Evolutionary conservation across 257 asterid genomes (phyloP).

Genomic region (Rehmannia glutinosa): DNA sequence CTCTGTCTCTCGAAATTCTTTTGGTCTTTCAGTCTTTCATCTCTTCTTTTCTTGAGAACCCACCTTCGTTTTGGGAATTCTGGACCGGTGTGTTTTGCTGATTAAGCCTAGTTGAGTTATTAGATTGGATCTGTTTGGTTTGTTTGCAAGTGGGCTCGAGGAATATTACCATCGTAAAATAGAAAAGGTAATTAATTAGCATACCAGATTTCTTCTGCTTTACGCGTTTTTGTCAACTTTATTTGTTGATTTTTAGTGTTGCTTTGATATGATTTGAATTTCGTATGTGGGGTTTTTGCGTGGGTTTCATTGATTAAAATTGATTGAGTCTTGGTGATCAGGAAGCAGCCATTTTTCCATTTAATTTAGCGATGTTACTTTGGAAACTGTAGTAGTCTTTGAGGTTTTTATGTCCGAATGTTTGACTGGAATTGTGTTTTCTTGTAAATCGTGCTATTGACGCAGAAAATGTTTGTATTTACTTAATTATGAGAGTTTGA

Average conservation of each 20-base stretch:
- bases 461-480: background rate
- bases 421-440: slow-evolving; percentile 15
- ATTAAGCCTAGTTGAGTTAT: slow-evolving; percentile 27
- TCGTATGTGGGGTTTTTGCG: background rate
- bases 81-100: slow-evolving; percentile 22
- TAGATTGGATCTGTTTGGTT: slow-evolving; percentile 45
- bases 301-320: slow-evolving; percentile 11
- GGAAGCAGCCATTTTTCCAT: slow-evolving; percentile 17
- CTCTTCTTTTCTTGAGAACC: slow-evolving; percentile 20
- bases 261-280: background rate
- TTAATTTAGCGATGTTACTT: slow-evolving; percentile 15
- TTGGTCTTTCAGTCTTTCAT: slow-evolving; percentile 12
- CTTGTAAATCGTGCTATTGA: slow-evolving; percentile 21
- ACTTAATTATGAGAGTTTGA: slow-evolving; percentile 1
- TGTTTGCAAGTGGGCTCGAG: slow-evolving; percentile 21
- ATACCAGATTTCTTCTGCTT: slow-evolving; percentile 2
- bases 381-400: slow-evolving; percentile 22
- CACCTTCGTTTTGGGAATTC: slow-evolving; percentile 21
- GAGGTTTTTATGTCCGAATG: slow-evolving; percentile 23
- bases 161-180: slow-evolving; percentile 7
- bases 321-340: slow-evolving; percentile 20
- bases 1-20: slow-evolving; percentile 14
- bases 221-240: slow-evolving; percentile 7
- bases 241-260: slow-evolving; percentile 5
- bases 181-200: slow-evolving; percentile 26